phyloP scores from a whole-genome alignment of 2,329 filamentous ascomycete genomes.

The Thelonectria discophora region DNA sequence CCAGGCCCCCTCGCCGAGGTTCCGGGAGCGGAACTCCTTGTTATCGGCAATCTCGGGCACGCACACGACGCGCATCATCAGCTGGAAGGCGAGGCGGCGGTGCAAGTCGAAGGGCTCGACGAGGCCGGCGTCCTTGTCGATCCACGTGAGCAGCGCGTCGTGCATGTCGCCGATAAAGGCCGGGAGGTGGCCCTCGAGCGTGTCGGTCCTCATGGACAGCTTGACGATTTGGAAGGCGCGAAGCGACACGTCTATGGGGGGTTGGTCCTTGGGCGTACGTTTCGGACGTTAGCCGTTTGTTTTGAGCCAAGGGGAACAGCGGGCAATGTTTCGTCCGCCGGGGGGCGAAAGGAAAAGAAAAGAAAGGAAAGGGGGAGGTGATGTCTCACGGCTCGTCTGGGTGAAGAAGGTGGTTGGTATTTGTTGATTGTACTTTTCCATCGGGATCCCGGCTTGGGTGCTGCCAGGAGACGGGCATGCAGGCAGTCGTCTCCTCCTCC shows the following conservation, averaged over 20 bases:
- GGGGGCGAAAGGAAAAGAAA: too few species aligned
- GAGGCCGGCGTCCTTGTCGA: conserved; percentile 2
- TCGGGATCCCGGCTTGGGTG: too few species aligned
- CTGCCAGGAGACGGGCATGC: too few species aligned
- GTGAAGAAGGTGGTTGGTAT: too few species aligned
- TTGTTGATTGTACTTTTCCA: too few species aligned
- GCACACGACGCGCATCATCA: conserved; percentile 58
- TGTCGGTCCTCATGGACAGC: conserved; percentile 50
- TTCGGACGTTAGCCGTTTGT: neutral
- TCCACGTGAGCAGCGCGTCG: conserved; percentile 5
- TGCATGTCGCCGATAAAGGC: conserved; percentile 53
- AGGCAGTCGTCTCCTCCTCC: too few species aligned
- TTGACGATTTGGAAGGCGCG: conserved; percentile 44
- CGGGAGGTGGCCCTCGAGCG: conserved; percentile 50
- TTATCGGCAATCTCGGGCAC: conserved; percentile 60
- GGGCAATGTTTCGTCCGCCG: too few species aligned
- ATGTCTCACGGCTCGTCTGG: too few species aligned
- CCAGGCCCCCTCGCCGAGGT: conserved; percentile 55
- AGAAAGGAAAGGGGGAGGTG: too few species aligned
- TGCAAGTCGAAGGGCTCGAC: conserved; percentile 63
- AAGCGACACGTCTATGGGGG: neutral
- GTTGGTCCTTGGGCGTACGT: neutral
- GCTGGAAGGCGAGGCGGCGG: conserved; percentile 61
- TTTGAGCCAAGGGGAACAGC: too few species aligned
- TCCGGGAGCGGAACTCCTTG: conserved; percentile 50